A percentile compares a stretch with the other conserved stretches of the same genome.
phyloP scores from a whole-genome alignment of 2,329 filamentous ascomycete species.

The Colletotrichum shisoi region DNA sequence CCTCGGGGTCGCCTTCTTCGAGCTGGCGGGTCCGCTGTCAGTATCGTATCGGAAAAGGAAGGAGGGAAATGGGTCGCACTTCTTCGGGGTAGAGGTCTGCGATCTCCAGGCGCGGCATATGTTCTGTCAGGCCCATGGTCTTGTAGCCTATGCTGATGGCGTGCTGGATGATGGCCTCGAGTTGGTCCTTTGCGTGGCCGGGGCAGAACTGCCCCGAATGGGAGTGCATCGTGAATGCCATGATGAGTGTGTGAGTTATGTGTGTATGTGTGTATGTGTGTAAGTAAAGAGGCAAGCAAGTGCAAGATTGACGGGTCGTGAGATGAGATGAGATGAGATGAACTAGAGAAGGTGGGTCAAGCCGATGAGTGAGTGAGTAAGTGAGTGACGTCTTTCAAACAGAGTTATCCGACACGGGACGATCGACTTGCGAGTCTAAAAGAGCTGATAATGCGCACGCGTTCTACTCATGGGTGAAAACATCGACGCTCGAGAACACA shows the following conservation, averaged over 20 bases:
- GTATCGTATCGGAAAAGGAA: not conserved
- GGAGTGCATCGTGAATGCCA: slow-evolving; percentile 98
- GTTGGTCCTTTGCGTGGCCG: slow-evolving; percentile 81
- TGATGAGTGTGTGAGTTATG: slow-evolving; percentile 50
- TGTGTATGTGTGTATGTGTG: not conserved
- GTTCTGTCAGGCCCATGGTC: slow-evolving; percentile 88
- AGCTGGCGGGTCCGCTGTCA: slow-evolving; percentile 51
- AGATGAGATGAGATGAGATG: slow-evolving; percentile 30
- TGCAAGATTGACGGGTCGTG: not conserved
- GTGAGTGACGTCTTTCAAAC: slow-evolving; percentile 28
- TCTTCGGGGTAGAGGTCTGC: slow-evolving; percentile 94
- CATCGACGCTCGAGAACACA: not conserved
- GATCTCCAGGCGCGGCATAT: slow-evolving; percentile 81
- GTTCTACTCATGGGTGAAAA: not conserved
- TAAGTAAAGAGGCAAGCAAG: not conserved
- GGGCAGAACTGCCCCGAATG: slow-evolving; percentile 98
- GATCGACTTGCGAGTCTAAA: not conserved
- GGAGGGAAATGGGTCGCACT: slow-evolving; percentile 52
- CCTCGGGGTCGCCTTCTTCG: slow-evolving; percentile 59
- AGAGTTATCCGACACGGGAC: slow-evolving; percentile 3
- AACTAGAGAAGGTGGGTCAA: slow-evolving; percentile 32
- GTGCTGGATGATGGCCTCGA: slow-evolving; percentile 82
- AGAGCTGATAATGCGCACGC: not conserved
- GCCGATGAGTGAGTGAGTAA: not conserved
- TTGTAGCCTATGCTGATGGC: slow-evolving; percentile 82